Base-by-base conservation (phyloP, 192 early-diverging fungal species). In the Backusella macrospora region DNA sequence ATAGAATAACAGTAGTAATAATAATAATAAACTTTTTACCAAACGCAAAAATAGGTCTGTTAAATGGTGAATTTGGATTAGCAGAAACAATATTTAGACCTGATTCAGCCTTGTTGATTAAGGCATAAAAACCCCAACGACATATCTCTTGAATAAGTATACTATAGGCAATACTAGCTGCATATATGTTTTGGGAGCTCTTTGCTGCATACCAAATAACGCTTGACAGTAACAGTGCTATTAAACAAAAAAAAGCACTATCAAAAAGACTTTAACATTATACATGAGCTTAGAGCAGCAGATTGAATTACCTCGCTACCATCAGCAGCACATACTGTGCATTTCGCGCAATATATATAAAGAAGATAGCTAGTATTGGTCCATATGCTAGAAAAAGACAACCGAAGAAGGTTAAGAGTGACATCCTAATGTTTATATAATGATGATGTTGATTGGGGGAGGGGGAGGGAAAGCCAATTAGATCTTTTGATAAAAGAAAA, bases 201-300 rank as follows among this genome's bases (percentile, higher is more conserved):
- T 76, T 81, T 0, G 81, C 81, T 3, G 90, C 34, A 73, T 81
- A 92, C 92, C 93, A 95, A 66, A 93, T 86, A n/a, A 85, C 79
- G 13, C 92, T 90, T 9, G 93, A 83, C 0, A 93, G 29, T 1
- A 95, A 81, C 38, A 94, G 81, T 0, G 93, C 90, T 21, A 94
- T 67, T 14, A 95, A 81, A 88, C 92, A 95, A 73, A 95, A 95
- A 81, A 95, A 95, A 13, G 93, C 92, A 70, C 93, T 94, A 55
- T 34, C 29, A 6, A 45, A 6, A 29, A 1, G 39, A 48, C 65
- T 47, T 45, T 52, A 62, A n/a, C 23, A 43, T 29, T 26, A 7
- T 38, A 9, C 74, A 34, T 43, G 3, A 45, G 4, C 1, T 71
- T 14, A 16, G 14, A 16, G 47, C 6, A 6, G 47, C 47, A 38